Evolutionary conservation across 2,329 filamentous ascomycete genomes (phyloP).

Genomic region (Colletotrichum trifolii): DNA sequence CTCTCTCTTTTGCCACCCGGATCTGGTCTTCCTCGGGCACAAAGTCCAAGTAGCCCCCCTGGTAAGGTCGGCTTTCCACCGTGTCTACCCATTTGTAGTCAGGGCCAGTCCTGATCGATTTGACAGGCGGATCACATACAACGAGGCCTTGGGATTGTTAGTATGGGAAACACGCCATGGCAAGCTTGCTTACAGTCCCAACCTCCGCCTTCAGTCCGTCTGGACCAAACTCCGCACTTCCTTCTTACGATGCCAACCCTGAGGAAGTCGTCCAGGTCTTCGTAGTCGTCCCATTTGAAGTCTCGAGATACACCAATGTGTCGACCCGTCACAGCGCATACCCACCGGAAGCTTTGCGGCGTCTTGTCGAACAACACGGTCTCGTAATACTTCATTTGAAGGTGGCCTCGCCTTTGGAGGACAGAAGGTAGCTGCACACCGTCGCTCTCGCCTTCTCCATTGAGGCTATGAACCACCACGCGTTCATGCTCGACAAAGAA

Average conservation of each 20-base stretch:
- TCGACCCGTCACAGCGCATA: slow-evolving; percentile 40
- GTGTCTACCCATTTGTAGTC: slow-evolving; percentile 33
- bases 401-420: slow-evolving; percentile 32
- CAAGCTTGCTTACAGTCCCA: slow-evolving; percentile 39
- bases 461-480: slow-evolving; percentile 40
- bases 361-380: slow-evolving; percentile 37
- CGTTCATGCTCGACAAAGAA: slow-evolving; percentile 42
- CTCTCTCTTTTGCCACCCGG: slow-evolving; percentile 13
- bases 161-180: not conserved
- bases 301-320: slow-evolving; percentile 40
- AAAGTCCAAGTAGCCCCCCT: slow-evolving; percentile 43
- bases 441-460: slow-evolving; percentile 39
- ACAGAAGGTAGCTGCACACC: slow-evolving; percentile 39
- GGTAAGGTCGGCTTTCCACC: slow-evolving; percentile 38
- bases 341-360: slow-evolving; percentile 39
- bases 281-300: slow-evolving; percentile 27
- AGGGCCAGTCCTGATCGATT: slow-evolving; percentile 36
- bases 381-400: slow-evolving; percentile 41
- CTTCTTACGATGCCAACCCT: slow-evolving; percentile 39
- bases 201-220: slow-evolving; percentile 27
- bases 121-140: slow-evolving; percentile 40
- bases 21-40: slow-evolving; percentile 38
- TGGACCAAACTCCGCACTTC: slow-evolving; percentile 41
- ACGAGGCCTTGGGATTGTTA: slow-evolving; percentile 35
- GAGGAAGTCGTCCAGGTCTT: slow-evolving; percentile 35